Evolutionary conservation across 106 monocot genomes (phyloP).

Genomic region (Iris macrosiphon): DNA sequence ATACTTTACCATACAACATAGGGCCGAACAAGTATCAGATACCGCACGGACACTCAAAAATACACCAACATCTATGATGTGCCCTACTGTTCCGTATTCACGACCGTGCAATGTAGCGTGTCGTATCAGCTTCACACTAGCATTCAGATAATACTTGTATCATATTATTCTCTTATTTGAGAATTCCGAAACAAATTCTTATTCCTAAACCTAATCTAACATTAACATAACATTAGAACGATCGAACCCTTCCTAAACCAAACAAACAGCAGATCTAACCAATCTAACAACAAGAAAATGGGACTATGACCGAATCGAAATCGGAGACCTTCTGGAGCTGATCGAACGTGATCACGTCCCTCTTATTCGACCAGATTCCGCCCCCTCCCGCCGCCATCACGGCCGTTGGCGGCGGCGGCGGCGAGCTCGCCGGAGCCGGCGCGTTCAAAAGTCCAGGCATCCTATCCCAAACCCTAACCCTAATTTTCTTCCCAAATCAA

Average conservation of each 20-base stretch:
- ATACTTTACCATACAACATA: too few species aligned
- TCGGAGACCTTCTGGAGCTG: conserved; percentile 89
- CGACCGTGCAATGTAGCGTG: too few species aligned
- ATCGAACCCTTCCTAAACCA: not conserved
- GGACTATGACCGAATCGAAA: not conserved
- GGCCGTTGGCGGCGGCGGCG: not conserved
- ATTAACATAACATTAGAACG: not conserved
- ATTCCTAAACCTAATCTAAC: not conserved
- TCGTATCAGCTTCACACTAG: not conserved
- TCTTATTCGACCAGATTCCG: conserved; percentile 72
- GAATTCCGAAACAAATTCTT: too few species aligned
- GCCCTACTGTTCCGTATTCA: too few species aligned
- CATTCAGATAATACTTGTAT: not conserved
- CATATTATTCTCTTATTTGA: not conserved
- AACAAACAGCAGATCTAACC: not conserved
- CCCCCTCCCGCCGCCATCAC: conserved; percentile 4
- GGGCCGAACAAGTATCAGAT: too few species aligned
- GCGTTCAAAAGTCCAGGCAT: conserved; percentile 7
- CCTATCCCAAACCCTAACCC: not conserved
- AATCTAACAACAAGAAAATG: not conserved
- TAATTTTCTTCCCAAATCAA: not conserved
- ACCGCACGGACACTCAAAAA: too few species aligned
- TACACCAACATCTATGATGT: too few species aligned
- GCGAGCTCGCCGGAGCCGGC: not conserved
- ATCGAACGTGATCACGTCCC: conserved; percentile 67